phyloP scores from a whole-genome alignment of 2,329 filamentous ascomycete genomes.

The Pseudogymnoascus sp. region DNA sequence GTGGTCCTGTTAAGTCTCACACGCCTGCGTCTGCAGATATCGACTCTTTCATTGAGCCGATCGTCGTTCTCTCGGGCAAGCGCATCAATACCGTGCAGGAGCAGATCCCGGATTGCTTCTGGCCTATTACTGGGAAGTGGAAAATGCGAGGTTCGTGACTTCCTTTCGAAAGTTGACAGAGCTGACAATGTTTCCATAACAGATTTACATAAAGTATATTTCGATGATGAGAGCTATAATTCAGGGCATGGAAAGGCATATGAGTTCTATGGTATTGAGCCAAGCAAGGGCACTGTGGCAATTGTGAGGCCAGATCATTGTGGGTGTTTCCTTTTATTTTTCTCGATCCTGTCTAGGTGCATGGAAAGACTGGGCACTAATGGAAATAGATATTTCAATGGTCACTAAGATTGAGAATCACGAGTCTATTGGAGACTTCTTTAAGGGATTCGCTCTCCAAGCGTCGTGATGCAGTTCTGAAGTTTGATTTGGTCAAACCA shows the following conservation, averaged over 20 bases:
- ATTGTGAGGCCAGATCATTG: conserved; percentile 58
- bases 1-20: conserved; percentile 38
- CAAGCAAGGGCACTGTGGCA: conserved; percentile 40
- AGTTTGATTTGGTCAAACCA: too few species aligned
- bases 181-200: conserved; percentile 1
- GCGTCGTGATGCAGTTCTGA: too few species aligned
- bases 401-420: conserved; percentile 32
- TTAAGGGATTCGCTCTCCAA: conserved; percentile 28
- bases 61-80: conserved; percentile 47
- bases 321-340: conserved; percentile 31
- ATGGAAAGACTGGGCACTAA: background rate
- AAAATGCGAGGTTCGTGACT: conserved; percentile 44
- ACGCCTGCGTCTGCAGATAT: conserved; percentile 39
- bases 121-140: conserved; percentile 49
- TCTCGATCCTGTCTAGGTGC: background rate
- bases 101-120: conserved; percentile 51
- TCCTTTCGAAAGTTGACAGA: background rate
- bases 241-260: conserved; percentile 53
- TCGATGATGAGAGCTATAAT: conserved; percentile 50
- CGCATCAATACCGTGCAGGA: conserved; percentile 44
- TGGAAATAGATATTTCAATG: conserved; percentile 35
- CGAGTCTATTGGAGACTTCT: conserved; percentile 32
- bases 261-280: conserved; percentile 47
- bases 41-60: conserved; percentile 51
- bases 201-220: conserved; percentile 55